Percentiles rank a stretch among this genome's conserved stretches.
Conservation (phyloP, 495 filamentous ascomycete species). For the Daldinia vernicosa region DNA sequence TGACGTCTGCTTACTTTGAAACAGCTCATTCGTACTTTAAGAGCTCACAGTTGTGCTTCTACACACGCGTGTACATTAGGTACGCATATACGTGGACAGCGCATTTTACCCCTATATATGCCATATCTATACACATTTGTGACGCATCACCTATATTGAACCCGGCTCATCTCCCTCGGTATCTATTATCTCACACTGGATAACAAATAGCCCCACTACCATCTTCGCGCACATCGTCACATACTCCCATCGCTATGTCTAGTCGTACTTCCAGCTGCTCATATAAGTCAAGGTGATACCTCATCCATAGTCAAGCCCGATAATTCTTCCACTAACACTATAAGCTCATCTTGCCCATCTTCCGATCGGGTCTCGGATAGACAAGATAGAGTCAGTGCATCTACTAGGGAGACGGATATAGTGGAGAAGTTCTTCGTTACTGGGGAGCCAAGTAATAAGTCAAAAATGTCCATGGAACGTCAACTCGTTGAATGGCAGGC, state of each 20-base stretch:
- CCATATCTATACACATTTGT: neutral
- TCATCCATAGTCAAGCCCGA: neutral
- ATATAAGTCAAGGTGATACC: conserved; percentile 25
- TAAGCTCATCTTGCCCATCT: conserved; percentile 14
- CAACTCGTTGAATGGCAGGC: conserved; percentile 20
- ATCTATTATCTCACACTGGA: neutral
- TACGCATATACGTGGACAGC: neutral
- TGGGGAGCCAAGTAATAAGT: conserved; percentile 21
- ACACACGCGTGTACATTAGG: conserved; percentile 2
- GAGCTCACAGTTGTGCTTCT: neutral
- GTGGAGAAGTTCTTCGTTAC: conserved; percentile 27
- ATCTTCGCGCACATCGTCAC: neutral
- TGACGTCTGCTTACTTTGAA: neutral
- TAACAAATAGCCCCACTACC: neutral
- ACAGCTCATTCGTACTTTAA: neutral
- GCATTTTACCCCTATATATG: neutral
- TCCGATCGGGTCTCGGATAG: neutral
- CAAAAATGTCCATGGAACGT: conserved; percentile 15
- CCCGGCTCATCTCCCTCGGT: neutral
- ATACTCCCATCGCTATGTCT: neutral
- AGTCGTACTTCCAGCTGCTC: conserved; percentile 3
- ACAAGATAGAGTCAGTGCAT: neutral
- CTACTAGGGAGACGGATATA: neutral
- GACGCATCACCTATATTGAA: neutral
- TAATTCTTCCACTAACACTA: conserved; percentile 2